A percentile compares a stretch with the other conserved stretches of the same genome.
Evolutionary conservation across 306 rosid genomes (phyloP).

Genomic region (Albizia julibrissin): DNA sequence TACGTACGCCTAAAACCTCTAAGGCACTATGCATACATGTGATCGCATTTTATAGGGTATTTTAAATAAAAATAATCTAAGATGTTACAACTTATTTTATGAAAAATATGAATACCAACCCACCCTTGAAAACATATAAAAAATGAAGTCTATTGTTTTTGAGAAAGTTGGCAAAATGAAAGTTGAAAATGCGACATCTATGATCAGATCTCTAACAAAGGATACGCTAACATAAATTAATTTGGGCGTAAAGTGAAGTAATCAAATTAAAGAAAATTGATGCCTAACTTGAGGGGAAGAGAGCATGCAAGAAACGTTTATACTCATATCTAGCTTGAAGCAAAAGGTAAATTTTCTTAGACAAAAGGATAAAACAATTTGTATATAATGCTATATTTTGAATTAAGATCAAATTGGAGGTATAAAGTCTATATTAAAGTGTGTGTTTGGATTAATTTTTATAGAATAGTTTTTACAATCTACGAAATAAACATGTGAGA

Average conservation of each 20-base stretch:
- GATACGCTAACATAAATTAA: no score
- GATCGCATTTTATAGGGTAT: neutral
- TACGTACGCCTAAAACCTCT: neutral
- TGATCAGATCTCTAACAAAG: neutral
- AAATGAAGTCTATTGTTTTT: neutral
- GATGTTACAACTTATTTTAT: neutral
- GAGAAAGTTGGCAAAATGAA: neutral
- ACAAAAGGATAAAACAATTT: no score
- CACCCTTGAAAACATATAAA: neutral
- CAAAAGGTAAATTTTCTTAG: neutral
- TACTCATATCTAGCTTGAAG: neutral
- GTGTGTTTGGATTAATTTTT: no score
- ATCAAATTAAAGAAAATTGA: neutral
- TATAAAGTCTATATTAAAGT: no score
- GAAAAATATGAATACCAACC: neutral
- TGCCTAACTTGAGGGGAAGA: neutral
- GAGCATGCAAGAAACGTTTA: neutral
- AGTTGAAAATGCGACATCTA: neutral
- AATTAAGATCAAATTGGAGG: no score
- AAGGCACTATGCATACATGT: neutral
- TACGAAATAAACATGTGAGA: no score
- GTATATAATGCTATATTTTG: no score
- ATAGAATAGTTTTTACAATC: no score
- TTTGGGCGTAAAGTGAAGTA: neutral
- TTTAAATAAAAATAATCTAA: no score